Conservation (phyloP, 257 asterid species). For the Salvia rosmarinus region DNA sequence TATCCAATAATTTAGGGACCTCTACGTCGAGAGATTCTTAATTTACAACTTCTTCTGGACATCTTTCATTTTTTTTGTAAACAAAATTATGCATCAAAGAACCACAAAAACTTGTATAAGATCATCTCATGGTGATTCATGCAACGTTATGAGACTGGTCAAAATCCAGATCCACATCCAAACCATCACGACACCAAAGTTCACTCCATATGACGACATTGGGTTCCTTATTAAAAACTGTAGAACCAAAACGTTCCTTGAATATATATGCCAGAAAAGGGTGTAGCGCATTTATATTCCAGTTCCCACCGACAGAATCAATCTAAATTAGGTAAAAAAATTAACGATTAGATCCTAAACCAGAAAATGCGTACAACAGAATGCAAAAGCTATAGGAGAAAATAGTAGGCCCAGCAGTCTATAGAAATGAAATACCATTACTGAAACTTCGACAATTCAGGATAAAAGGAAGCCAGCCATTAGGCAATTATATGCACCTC, state of each 20-base stretch:
- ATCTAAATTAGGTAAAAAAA: not conserved
- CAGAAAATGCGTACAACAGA: slow-evolving; percentile 24
- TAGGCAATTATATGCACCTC: slow-evolving; percentile 18
- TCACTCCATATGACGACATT: no score
- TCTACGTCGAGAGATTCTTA: no score
- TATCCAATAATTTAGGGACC: no score
- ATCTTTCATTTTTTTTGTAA: no score
- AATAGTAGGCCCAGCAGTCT: slow-evolving; percentile 13
- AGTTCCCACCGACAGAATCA: not conserved
- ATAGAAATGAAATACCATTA: slow-evolving; percentile 24
- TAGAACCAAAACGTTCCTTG: not conserved
- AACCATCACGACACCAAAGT: not conserved
- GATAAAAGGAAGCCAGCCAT: not conserved
- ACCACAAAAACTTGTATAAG: no score
- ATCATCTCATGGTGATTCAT: no score
- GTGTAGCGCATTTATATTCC: no score
- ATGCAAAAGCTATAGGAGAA: slow-evolving; percentile 7
- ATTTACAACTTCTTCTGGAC: no score
- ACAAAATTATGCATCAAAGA: no score
- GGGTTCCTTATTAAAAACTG: not conserved
- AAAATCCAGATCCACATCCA: no score
- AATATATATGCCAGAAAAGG: not conserved
- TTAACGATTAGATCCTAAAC: slow-evolving; percentile 11
- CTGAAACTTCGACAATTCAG: slow-evolving; percentile 9
- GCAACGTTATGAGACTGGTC: no score